Percentiles rank a stretch among this genome's conserved stretches.
These are phyloP conservation scores for Torulaspora globosa DNA, from an alignment of 1,139 yeast species.

Conservation along the genomic window DNA sequence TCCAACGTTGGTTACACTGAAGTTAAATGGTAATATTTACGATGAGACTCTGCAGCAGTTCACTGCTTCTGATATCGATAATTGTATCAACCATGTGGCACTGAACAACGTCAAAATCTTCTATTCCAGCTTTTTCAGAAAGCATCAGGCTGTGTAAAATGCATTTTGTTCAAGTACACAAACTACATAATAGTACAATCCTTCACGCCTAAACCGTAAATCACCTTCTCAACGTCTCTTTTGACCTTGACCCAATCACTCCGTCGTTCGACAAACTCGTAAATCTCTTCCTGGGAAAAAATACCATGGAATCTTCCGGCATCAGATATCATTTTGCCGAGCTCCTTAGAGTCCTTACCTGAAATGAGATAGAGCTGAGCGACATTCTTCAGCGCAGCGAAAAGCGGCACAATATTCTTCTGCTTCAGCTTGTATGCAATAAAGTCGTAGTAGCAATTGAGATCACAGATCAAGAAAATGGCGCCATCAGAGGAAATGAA, in stretches of 20 bases:
- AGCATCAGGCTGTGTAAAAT: neutral
- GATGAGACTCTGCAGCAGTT: constrained; percentile 32
- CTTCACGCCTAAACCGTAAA: constrained; percentile 77
- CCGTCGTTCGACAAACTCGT: constrained; percentile 84
- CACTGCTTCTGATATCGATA: constrained; percentile 28
- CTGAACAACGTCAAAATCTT: constrained; percentile 34
- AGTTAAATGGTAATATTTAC: constrained; percentile 31
- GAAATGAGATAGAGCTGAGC: constrained; percentile 80
- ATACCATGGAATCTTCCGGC: constrained; percentile 83
- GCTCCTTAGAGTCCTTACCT: constrained; percentile 68
- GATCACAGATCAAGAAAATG: constrained; percentile 64
- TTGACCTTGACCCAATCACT: constrained; percentile 79
- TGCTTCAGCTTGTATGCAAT: constrained; percentile 59
- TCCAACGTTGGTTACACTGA: constrained; percentile 29
- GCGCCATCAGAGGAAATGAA: constrained; percentile 81
- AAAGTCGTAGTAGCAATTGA: constrained; percentile 74
- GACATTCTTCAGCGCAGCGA: constrained; percentile 75
- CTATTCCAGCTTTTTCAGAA: constrained; percentile 32
- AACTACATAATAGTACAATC: constrained; percentile 47
- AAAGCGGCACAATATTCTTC: constrained; percentile 66
- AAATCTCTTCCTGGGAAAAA: constrained; percentile 86
- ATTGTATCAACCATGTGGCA: constrained; percentile 26
- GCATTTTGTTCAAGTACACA: neutral
- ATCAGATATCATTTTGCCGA: constrained; percentile 81
- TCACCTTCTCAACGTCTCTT: constrained; percentile 84